Base-by-base conservation (phyloP, 805 yeast species). In the Jamesozyma jinghongensis region DNA sequence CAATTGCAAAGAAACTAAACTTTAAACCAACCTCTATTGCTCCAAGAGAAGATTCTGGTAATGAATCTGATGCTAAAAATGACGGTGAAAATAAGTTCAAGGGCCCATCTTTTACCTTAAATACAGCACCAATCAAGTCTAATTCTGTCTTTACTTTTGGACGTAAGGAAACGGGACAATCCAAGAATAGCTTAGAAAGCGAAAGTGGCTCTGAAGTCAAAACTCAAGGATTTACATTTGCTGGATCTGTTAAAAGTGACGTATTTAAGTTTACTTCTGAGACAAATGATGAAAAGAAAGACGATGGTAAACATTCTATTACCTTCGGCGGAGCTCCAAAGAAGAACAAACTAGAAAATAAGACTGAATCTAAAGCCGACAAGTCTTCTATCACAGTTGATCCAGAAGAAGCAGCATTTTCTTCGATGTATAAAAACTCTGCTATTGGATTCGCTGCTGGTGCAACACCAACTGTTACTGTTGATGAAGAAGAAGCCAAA, bases 81-180 rank as follows among this genome's bases (percentile, higher is more conserved):
- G 84, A 77, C 27, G 77, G 77, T 17, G 83, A 77, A 29, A 61
- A 79, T 19, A 80, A 78, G 54, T 72, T 81, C 22, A 75, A 83
- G 58, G 94, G 94, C 1, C 94, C 94, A 17, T 61, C 68, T 12
- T 85, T 85, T 56, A 70, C 69, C 7, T 47, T 74, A 25, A 57
- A 55, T 13, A 52, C 65, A 22, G 67, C 71, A 22, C 79, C 79
- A 40, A 69, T 69, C 3, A 67, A 74, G 2, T 65, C 66, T 3
- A 66, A 69, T 41, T 67, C 77, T n/a, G 74, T 71, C 5, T 76
- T 76, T 56, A 65, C 68, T 22, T 69, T 76, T 42, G 58, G 63
- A 25, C 10, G 53, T 16, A 55, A 53, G 31, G 48, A 49, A 30
- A 39, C 40, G 32, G 48, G 48, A 2, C 37, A 47, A 11, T 48